Evolutionary conservation across 768 basidiomycete genomes (phyloP).

Genomic region (Boletus insuetus): DNA sequence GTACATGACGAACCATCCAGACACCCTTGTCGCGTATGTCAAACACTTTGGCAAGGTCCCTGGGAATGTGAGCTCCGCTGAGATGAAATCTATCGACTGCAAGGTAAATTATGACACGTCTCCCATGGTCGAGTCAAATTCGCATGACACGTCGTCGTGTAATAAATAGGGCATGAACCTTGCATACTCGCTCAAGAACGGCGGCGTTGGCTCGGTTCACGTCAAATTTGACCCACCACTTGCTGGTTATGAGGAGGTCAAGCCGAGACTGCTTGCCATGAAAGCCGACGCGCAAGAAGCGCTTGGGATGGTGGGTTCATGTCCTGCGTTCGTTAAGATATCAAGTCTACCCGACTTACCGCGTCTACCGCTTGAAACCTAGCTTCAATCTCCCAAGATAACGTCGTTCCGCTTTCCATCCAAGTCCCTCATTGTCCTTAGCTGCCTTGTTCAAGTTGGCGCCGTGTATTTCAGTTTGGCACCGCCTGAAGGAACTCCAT

Average conservation of each 20-base stretch:
- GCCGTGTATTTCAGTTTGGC: slow-evolving; percentile 16
- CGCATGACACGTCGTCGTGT: not conserved
- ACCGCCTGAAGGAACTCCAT: slow-evolving; percentile 18
- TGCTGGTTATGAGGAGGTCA: slow-evolving; percentile 74
- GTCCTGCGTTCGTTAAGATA: not conserved
- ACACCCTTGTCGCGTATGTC: slow-evolving; percentile 82
- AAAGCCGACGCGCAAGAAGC: slow-evolving; percentile 77
- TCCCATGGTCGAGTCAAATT: not conserved
- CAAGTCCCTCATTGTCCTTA: slow-evolving; percentile 27
- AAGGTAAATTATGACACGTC: slow-evolving; percentile 41
- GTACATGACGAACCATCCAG: slow-evolving; percentile 85
- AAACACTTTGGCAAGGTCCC: slow-evolving; percentile 71
- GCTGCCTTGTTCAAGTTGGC: slow-evolving; percentile 12
- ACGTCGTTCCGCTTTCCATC: slow-evolving; percentile 50
- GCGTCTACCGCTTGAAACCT: not conserved
- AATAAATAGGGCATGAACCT: slow-evolving; percentile 67
- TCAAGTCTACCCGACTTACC: not conserved
- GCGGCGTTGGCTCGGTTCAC: slow-evolving; percentile 42
- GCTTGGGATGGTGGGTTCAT: slow-evolving; percentile 65
- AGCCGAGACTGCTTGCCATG: slow-evolving; percentile 76
- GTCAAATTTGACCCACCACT: slow-evolving; percentile 72
- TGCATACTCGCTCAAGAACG: slow-evolving; percentile 53
- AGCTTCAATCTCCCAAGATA: slow-evolving; percentile 66
- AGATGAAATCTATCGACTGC: slow-evolving; percentile 67
- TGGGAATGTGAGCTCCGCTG: slow-evolving; percentile 52